Percentiles rank a stretch among this genome's conserved stretches.
These are phyloP conservation scores for Acer negundo DNA, from an alignment of 345 rosid genomes.

Conservation along the genomic window DNA sequence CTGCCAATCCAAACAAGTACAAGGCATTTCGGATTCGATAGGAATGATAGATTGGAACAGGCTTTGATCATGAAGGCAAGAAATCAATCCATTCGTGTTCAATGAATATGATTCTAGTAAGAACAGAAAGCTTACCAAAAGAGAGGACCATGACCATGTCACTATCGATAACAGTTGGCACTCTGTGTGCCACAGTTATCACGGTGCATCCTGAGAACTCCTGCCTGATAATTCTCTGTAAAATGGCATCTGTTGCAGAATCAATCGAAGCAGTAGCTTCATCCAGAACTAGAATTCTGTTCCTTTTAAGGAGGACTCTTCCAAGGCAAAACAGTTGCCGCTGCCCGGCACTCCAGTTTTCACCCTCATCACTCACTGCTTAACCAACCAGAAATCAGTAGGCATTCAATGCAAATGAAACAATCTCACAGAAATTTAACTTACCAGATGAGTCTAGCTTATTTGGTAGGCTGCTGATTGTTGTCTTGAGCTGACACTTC, in stretches of 20 bases:
- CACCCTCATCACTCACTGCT: conserved; percentile 79
- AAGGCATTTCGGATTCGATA: too few species aligned
- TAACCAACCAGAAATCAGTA: not conserved
- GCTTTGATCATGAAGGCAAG: not conserved
- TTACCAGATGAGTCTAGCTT: conserved; percentile 69
- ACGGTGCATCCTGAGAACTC: conserved; percentile 71
- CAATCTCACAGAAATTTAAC: not conserved
- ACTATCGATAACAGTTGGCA: conserved; percentile 72
- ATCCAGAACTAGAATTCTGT: conserved; percentile 62
- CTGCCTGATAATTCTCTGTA: conserved; percentile 64
- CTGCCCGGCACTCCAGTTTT: conserved; percentile 84
- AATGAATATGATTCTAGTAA: not conserved
- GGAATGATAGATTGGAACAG: not conserved
- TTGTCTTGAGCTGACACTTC: conserved; percentile 75
- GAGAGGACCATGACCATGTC: conserved; percentile 91
- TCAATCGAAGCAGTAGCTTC: conserved; percentile 82
- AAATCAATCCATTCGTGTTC: not conserved
- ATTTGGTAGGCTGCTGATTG: conserved; percentile 55
- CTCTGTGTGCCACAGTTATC: conserved; percentile 76
- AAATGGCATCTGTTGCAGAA: conserved; percentile 66
- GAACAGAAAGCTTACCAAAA: conserved; percentile 40
- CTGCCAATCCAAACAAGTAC: too few species aligned
- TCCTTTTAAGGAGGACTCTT: conserved; percentile 65
- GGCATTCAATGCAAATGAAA: too few species aligned
- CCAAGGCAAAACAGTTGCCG: conserved; percentile 79